Evolutionary conservation across 192 early-diverging fungal genomes (phyloP).

Genomic region (Dissophora globulifera): DNA sequence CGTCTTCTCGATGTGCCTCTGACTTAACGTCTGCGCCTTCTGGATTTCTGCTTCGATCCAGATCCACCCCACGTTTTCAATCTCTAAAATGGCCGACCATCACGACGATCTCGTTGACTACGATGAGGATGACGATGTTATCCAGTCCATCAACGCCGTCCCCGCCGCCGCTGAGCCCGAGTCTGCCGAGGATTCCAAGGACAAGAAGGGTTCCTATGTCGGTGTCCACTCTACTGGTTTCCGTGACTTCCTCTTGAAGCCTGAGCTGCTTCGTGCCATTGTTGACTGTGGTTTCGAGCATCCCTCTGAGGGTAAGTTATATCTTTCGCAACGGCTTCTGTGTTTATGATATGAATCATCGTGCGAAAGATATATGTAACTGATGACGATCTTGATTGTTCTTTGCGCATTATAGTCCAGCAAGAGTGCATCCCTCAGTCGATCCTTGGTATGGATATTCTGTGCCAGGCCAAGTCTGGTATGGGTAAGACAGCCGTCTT

Average conservation of each 20-base stretch:
- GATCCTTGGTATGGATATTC: slow-evolving; percentile 95
- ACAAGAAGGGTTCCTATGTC: slow-evolving; percentile 98
- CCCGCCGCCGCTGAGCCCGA: slow-evolving; percentile 56
- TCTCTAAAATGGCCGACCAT: slow-evolving; percentile 63
- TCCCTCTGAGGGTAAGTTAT: slow-evolving; percentile 85
- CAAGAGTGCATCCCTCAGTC: slow-evolving; percentile 99
- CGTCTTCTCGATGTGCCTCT: not conserved
- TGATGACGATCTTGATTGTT: too few species aligned
- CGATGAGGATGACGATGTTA: slow-evolving; percentile 91
- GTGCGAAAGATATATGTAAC: too few species aligned
- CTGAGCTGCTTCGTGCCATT: slow-evolving; percentile 93
- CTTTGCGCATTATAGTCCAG: slow-evolving; percentile 73
- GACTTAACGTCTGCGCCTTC: slow-evolving; percentile 15
- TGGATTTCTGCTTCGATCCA: not conserved
- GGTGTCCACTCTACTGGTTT: slow-evolving; percentile 99
- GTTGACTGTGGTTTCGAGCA: slow-evolving; percentile 99
- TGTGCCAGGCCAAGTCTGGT: slow-evolving; percentile 98
- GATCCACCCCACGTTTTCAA: not conserved
- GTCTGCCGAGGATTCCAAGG: slow-evolving; percentile 74
- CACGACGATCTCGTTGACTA: slow-evolving; percentile 97
- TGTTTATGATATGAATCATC: too few species aligned
- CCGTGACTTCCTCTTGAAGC: slow-evolving; percentile 97
- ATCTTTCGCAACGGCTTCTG: not conserved
- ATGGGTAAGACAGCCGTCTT: slow-evolving; percentile 99
- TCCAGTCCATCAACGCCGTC: slow-evolving; percentile 66